Base-by-base conservation (phyloP, 2,329 filamentous ascomycete genomes). In the Colletotrichum paranaense region DNA sequence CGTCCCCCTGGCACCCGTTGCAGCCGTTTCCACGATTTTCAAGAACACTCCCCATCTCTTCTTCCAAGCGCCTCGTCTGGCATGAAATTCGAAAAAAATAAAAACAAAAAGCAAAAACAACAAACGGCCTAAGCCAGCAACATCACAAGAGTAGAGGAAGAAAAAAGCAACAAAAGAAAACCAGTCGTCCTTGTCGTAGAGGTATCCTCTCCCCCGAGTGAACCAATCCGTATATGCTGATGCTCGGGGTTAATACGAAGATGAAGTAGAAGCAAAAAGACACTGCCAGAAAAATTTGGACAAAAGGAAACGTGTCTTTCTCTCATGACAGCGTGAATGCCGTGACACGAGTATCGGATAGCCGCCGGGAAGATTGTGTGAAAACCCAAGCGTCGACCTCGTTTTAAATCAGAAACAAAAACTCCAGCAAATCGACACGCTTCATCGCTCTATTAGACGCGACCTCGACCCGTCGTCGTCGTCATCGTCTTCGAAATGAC, bases 301-400 rank as follows among this genome's bases (percentile, higher is more conserved):
- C 60, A 63, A 63, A 63, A 26, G 9, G n/a, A 52, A 65, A 64
- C 68, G 56, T 22, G n/a, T 60, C n/a, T 16, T 65, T 73, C 67
- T 16, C 70, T 73, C 67, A 56, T 73, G 28, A 73, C 30, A 68
- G 55, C 69, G 69, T 72, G 26, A 69, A n/a, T 59, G 42, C 58
- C 59, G 58, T 49, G 32, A 42, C 62, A 24, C 26, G n/a, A 60
- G 49, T 42, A 52, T n/a, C 38, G 62, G 53, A 38, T 46, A 72
- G 58, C 55, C 60, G 52, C 55, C 60, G 42, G 19, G 30, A 26
- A 22, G 42, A 57, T 26, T 14, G 22, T 70, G 28, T 42, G 59
- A 22, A 42, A 42, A 53, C 19, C 53, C 42, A 28, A 58, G 38
- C 28, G 32, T 56, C 55, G 35, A 70, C 46, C 26, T 60, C 57